phyloP scores from a whole-genome alignment of 2,329 filamentous ascomycete genomes.

The Orbilia ellipsospora region DNA sequence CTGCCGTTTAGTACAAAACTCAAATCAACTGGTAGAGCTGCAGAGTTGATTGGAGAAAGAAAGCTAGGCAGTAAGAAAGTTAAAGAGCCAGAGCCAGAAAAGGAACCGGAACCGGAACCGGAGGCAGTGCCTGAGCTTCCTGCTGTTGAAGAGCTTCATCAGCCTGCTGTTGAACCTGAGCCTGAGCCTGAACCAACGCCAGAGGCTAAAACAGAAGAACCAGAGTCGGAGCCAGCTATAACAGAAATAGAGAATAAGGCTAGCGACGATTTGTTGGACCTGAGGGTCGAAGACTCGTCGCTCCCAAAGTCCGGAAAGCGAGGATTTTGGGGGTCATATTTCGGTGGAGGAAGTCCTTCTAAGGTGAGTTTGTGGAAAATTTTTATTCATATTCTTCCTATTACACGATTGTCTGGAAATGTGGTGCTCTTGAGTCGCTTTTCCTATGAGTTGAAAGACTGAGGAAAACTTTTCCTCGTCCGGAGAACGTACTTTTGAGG shows the following conservation, averaged over 20 bases:
- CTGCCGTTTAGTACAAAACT: constrained; percentile 47
- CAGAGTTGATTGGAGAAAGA: constrained; percentile 40
- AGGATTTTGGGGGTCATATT: constrained; percentile 53
- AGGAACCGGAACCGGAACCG: background rate
- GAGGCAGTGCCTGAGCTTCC: constrained; percentile 9
- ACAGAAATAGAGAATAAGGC: constrained; percentile 16
- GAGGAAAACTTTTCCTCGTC: too few relatives aligned
- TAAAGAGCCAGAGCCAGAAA: constrained; percentile 21
- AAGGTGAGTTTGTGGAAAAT: constrained; percentile 37
- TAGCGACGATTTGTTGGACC: constrained; percentile 19
- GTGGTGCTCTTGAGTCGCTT: background rate
- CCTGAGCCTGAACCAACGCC: constrained; percentile 11
- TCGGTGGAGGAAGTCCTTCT: constrained; percentile 33
- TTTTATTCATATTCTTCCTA: constrained; percentile 4
- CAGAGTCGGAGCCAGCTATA: constrained; percentile 14
- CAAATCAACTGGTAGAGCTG: constrained; percentile 48
- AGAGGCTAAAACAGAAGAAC: constrained; percentile 15
- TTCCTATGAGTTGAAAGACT: too few relatives aligned
- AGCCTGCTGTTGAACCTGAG: constrained; percentile 14
- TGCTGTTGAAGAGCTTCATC: constrained; percentile 9
- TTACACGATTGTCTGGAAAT: background rate
- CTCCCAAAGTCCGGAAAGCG: constrained; percentile 23
- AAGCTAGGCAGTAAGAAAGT: constrained; percentile 14
- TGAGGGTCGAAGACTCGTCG: constrained; percentile 32
- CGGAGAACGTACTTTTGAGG: too few relatives aligned